Evolutionary conservation across 257 asterid species (phyloP).

Genomic region (Coffea eugenioides): DNA sequence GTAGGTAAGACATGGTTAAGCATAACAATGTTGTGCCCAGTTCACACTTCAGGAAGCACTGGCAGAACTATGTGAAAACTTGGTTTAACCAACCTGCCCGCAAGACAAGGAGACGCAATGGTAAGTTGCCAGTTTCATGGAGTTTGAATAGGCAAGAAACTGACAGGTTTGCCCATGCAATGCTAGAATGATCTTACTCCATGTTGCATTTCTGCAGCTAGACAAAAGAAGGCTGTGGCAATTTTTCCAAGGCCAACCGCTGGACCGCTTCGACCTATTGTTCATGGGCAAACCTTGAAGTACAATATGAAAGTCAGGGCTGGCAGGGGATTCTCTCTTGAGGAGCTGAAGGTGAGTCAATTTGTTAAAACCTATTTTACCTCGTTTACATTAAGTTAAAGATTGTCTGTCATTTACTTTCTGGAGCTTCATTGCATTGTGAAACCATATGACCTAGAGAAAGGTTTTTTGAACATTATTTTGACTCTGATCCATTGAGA

Average conservation of each 20-base stretch:
- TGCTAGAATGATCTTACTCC: neutral
- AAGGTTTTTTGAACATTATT: neutral
- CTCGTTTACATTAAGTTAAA: neutral
- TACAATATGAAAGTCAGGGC: conserved; percentile 41
- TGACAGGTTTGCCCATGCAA: neutral
- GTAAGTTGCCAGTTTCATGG: conserved; percentile 7
- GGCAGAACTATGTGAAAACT: conserved; percentile 35
- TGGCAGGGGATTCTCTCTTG: conserved; percentile 37
- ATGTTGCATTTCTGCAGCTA: conserved; percentile 17
- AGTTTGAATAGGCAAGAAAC: neutral
- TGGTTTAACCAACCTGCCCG: conserved; percentile 41
- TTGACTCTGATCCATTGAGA: neutral
- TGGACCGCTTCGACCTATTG: conserved; percentile 36
- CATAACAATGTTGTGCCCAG: conserved; percentile 37
- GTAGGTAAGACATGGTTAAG: conserved; percentile 35
- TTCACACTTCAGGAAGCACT: conserved; percentile 38
- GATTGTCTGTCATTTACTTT: neutral
- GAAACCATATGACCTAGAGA: neutral
- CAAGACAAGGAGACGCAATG: conserved; percentile 34
- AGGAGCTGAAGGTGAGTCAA: conserved; percentile 25
- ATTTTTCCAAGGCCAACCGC: conserved; percentile 37
- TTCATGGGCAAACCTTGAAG: conserved; percentile 37
- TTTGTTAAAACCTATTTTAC: neutral
- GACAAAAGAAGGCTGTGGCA: conserved; percentile 34
- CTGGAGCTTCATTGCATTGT: neutral